A percentile compares a stretch with the other conserved stretches of the same genome.
Conservation (phyloP, 805 yeast genomes). For the Brettanomyces bruxellensis region DNA sequence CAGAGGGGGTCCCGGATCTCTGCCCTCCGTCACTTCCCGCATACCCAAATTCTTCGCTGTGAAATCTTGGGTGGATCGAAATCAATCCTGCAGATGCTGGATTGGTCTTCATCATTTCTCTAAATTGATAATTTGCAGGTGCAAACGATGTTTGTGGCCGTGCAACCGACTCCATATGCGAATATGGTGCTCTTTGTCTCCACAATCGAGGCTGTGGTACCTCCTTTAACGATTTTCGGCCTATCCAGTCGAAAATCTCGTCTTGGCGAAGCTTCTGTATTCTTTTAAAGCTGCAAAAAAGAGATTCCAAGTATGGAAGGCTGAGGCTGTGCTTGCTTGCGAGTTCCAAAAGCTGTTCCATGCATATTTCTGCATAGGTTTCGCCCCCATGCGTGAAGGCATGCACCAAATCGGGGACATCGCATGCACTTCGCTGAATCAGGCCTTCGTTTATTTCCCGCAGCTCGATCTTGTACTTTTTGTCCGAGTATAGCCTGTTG, state of each 20-base stretch:
- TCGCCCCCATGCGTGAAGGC: neutral
- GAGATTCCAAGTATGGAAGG: constrained; percentile 15
- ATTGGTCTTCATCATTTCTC: neutral
- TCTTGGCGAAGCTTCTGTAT: neutral
- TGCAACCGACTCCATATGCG: no score
- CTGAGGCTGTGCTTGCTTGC: constrained; percentile 7
- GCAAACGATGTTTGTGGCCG: no score
- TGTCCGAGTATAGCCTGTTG: constrained; percentile 9
- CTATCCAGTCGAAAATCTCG: neutral
- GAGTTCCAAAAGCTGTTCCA: constrained; percentile 12
- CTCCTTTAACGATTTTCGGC: neutral
- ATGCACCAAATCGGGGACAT: neutral
- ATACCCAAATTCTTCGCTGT: neutral
- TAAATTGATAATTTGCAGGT: no score
- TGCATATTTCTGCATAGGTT: constrained; percentile 8
- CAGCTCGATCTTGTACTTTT: neutral
- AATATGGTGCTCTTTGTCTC: no score
- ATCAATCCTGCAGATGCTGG: neutral
- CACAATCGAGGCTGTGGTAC: no score
- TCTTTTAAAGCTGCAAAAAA: constrained; percentile 1
- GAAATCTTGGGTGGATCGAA: constrained; percentile 1
- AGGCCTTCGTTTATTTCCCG: neutral
- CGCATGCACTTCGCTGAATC: neutral
- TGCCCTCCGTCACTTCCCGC: neutral
- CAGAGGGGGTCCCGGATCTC: neutral